Base-by-base conservation (phyloP, 345 rosid genomes). In the Eutrema heterophyllum region DNA sequence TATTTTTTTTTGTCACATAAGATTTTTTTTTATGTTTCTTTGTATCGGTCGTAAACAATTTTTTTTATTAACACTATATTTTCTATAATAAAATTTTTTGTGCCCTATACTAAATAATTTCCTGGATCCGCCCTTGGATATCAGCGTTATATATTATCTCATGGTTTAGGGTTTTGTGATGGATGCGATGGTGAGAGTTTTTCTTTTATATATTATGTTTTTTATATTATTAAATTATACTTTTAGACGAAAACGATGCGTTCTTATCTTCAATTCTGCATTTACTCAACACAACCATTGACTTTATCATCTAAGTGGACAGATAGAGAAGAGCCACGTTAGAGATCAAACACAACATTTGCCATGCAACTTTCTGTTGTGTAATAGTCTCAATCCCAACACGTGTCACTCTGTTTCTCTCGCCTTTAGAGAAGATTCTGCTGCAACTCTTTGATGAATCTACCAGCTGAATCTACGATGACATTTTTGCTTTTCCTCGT, bases 241-340 rank as follows among this genome's bases (percentile, higher is more conserved):
- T 33, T 36, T 7, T 35, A 4, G 3, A 36, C n/a, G 14, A 16
- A 58, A 58, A 2, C 15, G 26, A 36, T 18, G 8, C 27, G 36
- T 30, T 46, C 30, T 49, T 21, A 53, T 53, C 29, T 27, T 29
- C 51, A 39, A 7, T 53, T 29, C 7, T 54, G 13, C 35, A 69
- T 69, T 41, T 43, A 43, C 53, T 13, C 48, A 35, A 59, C 50
- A 30, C 30, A 14, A 50, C 43, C 61, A 59, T 32, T 71, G 21
- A 55, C 70, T 54, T 72, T 63, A 35, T 72, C 16, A n/a, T 35
- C 21, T 40, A 71, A 48, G 68, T 36, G 75, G n/a, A n/a, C n/a
- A n/a, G 39, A 39, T 15, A 60, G 18, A 57, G n/a, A 57, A 10
- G 36, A 26, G 30, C 48, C 69, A 72, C 69, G 76, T 71, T 10